A percentile compares a stretch with the other conserved stretches of the same genome.
Evolutionary conservation across 2,329 filamentous ascomycete genomes (phyloP).

Genomic region (Dothistroma septosporum): DNA sequence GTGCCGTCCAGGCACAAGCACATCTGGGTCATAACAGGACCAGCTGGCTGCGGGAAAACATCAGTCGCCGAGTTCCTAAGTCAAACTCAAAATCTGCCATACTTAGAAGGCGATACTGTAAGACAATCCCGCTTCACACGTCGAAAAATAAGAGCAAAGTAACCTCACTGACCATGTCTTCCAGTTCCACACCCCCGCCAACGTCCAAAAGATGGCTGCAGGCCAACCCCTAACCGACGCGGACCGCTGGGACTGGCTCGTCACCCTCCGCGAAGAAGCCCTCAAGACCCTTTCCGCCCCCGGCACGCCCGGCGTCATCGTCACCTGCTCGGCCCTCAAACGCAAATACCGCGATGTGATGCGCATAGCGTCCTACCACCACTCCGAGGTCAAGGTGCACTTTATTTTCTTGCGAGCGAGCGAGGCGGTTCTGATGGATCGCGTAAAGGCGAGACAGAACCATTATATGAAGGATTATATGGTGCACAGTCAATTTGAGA

Average conservation of each 20-base stretch:
- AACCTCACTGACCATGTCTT: not conserved
- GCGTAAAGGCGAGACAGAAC: slow-evolving; percentile 69
- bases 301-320: slow-evolving; percentile 63
- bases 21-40: slow-evolving; percentile 51
- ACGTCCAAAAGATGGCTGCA: slow-evolving; percentile 77
- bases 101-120: slow-evolving; percentile 52
- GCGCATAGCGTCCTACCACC: slow-evolving; percentile 46
- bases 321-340: slow-evolving; percentile 95
- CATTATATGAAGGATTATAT: slow-evolving; percentile 97
- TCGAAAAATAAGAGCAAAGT: not conserved
- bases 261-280: slow-evolving; percentile 45
- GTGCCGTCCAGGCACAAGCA: slow-evolving; percentile 40
- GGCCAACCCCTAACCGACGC: slow-evolving; percentile 83
- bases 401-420: slow-evolving; percentile 86
- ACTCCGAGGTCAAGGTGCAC: slow-evolving; percentile 57
- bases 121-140: slow-evolving; percentile 18
- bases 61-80: slow-evolving; percentile 47
- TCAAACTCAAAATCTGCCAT: slow-evolving; percentile 41
- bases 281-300: slow-evolving; percentile 31
- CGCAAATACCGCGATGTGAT: slow-evolving; percentile 84
- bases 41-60: slow-evolving; percentile 53
- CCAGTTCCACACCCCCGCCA: slow-evolving; percentile 48
- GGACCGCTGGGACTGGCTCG: slow-evolving; percentile 96
- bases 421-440: slow-evolving; percentile 68
- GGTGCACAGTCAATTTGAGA: slow-evolving; percentile 87